These are phyloP conservation scores for Mrakia gelida DNA, from an alignment of 768 basidiomycete genomes.

Conservation along the genomic window DNA sequence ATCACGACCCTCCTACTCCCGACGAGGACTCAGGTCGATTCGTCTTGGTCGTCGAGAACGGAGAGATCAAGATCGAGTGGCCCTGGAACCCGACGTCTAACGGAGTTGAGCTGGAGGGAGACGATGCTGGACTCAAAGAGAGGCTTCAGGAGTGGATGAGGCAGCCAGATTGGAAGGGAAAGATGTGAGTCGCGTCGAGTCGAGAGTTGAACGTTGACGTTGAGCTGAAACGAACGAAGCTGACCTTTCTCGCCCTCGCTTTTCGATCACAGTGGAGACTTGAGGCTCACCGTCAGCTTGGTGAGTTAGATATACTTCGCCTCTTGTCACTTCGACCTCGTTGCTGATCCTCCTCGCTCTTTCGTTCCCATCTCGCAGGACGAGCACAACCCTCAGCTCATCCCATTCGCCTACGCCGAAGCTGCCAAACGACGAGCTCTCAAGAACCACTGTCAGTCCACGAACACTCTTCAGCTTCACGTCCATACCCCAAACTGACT, in stretches of 20 bases:
- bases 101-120: not conserved
- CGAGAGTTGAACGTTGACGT: not conserved
- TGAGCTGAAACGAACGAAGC: not conserved
- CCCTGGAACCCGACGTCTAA: constrained; percentile 21
- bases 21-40: constrained; percentile 19
- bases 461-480: not conserved
- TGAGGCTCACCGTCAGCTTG: constrained; percentile 22
- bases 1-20: not conserved
- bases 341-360: not conserved
- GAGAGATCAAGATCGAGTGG: constrained; percentile 15
- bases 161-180: constrained; percentile 16
- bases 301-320: not conserved
- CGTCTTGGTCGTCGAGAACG: constrained; percentile 17
- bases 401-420: constrained; percentile 17
- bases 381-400: constrained; percentile 30
- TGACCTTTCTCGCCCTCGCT: not conserved
- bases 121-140: constrained; percentile 9
- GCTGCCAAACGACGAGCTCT: not conserved
- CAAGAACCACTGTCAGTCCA: constrained; percentile 7
- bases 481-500: not conserved
- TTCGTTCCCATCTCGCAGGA: not conserved
- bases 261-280: not conserved
- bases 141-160: constrained; percentile 12
- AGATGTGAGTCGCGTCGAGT: not conserved
- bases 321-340: not conserved